phyloP scores from a whole-genome alignment of 2,329 filamentous ascomycete genomes.

The Huntiella savannae region DNA sequence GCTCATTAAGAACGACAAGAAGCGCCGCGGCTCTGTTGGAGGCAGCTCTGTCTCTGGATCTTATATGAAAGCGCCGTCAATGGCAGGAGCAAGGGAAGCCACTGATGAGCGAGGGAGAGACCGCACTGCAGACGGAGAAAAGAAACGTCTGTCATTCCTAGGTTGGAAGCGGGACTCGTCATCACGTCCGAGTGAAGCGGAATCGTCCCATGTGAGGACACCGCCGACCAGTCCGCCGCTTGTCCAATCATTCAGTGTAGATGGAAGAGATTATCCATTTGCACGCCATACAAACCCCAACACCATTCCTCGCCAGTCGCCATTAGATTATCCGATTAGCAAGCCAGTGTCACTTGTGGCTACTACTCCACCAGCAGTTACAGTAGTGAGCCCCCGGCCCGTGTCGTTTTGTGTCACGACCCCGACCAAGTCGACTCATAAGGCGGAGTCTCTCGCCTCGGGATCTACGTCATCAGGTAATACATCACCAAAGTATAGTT shows the following conservation, averaged over 20 bases:
- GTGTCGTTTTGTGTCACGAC: not conserved
- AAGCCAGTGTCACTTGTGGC: not conserved
- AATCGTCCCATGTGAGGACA: not conserved
- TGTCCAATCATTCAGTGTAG: not conserved
- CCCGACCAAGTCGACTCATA: not conserved
- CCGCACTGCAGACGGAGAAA: conserved; percentile 3
- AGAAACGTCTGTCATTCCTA: conserved; percentile 8
- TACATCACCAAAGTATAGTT: conserved; percentile 2
- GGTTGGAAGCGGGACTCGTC: conserved; percentile 9
- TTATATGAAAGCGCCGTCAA: not conserved
- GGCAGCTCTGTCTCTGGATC: too few species aligned
- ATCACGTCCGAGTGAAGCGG: not conserved
- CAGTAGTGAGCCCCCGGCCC: conserved; percentile 2
- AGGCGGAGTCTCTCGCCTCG: too few species aligned
- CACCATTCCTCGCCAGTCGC: not conserved
- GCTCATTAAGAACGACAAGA: not conserved
- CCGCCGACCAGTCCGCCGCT: not conserved
- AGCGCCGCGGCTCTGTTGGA: too few species aligned
- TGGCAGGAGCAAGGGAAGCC: not conserved
- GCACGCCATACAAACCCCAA: not conserved
- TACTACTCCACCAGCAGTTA: conserved; percentile 5
- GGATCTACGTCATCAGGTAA: not conserved
- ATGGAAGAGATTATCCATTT: not conserved
- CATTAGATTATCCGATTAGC: not conserved
- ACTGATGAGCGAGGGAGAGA: conserved; percentile 8